These are phyloP conservation scores for Malassezia yamatoensis DNA, from an alignment of 1,284 basidiomycete species.

Conservation along the genomic window DNA sequence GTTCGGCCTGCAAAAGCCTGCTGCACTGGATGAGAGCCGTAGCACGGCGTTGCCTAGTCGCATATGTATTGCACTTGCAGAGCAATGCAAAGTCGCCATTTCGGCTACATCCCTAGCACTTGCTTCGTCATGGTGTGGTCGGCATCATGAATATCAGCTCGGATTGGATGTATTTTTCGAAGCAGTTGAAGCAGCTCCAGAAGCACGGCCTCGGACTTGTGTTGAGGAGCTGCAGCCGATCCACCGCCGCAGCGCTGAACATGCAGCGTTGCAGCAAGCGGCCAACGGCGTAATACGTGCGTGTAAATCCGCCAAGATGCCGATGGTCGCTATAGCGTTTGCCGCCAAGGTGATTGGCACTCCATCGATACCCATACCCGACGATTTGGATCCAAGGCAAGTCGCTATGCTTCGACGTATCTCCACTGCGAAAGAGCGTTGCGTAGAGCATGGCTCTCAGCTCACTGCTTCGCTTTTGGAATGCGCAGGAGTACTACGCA, in stretches of 20 bases:
- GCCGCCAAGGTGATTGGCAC: conserved; percentile 6
- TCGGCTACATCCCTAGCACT: background rate
- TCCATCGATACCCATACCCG: background rate
- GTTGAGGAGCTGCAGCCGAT: conserved; percentile 4
- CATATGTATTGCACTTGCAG: background rate
- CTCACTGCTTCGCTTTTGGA: conserved; percentile 9
- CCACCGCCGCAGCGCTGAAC: background rate
- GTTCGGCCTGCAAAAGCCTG: background rate
- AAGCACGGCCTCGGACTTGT: background rate
- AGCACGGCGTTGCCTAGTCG: background rate
- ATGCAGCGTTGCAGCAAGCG: conserved; percentile 8
- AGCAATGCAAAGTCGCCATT: background rate
- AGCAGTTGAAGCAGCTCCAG: background rate
- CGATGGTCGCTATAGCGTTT: background rate
- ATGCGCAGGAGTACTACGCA: conserved; percentile 8
- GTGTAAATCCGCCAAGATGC: background rate
- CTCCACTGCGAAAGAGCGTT: background rate
- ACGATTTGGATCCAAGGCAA: background rate
- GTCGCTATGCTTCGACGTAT: background rate
- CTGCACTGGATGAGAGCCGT: background rate
- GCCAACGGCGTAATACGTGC: conserved; percentile 7
- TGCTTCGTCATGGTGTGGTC: conserved; percentile 11
- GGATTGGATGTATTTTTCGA: conserved; percentile 1
- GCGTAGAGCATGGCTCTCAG: conserved; percentile 2
- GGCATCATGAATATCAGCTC: background rate